Conservation (phyloP, 352 stramenopile species). For the Thalassiosira oceanica region DNA sequence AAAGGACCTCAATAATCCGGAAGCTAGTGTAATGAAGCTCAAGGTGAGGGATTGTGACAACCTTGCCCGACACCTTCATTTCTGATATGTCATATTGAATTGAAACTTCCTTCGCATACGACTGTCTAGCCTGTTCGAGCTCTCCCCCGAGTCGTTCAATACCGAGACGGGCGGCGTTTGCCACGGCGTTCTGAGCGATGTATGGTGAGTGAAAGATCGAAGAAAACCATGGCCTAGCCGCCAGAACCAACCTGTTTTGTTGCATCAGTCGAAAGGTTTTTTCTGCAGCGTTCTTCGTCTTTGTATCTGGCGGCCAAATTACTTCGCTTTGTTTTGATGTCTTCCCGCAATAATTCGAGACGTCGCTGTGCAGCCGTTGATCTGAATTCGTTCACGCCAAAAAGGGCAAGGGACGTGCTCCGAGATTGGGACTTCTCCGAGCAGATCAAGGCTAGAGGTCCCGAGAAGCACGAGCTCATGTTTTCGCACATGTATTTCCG, state of each 20-base stretch:
- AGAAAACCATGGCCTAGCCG: too few species aligned
- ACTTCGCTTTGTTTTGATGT: constrained; percentile 68
- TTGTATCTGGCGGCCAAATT: constrained; percentile 52
- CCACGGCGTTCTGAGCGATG: too few species aligned
- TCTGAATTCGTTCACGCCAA: constrained; percentile 66
- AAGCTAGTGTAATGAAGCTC: constrained; percentile 94
- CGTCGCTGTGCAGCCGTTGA: constrained; percentile 55
- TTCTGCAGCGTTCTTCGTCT: constrained; percentile 38
- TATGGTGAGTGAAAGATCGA: too few species aligned
- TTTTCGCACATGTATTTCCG: constrained; percentile 86
- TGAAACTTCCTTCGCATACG: constrained; percentile 49
- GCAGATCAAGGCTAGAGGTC: constrained; percentile 76
- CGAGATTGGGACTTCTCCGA: too few species aligned
- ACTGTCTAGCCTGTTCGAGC: constrained; percentile 32
- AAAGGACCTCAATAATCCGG: constrained; percentile 88
- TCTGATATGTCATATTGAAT: background rate
- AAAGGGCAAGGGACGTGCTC: constrained; percentile 40
- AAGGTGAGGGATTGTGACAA: constrained; percentile 87
- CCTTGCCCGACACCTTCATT: background rate
- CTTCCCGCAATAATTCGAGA: constrained; percentile 46
- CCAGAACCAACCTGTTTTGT: too few species aligned
- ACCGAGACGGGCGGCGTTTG: constrained; percentile 6
- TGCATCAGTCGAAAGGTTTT: too few species aligned
- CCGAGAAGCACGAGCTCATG: constrained; percentile 85
- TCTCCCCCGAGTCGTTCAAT: constrained; percentile 35